Base-by-base conservation (phyloP, 192 early-diverging fungal genomes). In the Lunasporangiospora selenospora region DNA sequence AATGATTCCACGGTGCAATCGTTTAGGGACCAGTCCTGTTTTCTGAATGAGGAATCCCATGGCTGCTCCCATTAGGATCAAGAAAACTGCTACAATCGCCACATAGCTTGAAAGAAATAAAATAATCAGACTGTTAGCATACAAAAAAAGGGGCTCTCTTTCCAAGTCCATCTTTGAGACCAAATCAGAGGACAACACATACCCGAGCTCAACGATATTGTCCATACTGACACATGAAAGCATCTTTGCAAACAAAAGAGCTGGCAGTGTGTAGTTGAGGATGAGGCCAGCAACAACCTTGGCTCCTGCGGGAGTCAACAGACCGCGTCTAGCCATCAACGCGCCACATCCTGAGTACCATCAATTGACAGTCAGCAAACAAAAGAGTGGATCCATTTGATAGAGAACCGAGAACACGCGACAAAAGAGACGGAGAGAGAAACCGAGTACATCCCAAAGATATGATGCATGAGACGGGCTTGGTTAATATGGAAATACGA, bases 161-260 rank as follows among this genome's bases (percentile, higher is more conserved):
- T n/a, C n/a, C n/a, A n/a, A n/a, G n/a, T n/a, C n/a, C n/a, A n/a
- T n/a, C n/a, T n/a, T n/a, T n/a, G n/a, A n/a, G n/a, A n/a, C n/a
- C n/a, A n/a, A n/a, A n/a, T n/a, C n/a, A n/a, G n/a, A n/a, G n/a
- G n/a, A n/a, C n/a, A n/a, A 47, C 10, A 47, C 24, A 26, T 69
- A 69, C 67, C 38, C 46, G 13, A 71, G 58, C 11, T 71, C 67
- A 13, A 31, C 40, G 10, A 26, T 34, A 26, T 71, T 71, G 10
- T 62, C 46, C 24, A 29, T 10, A 32, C 21, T 57, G 31, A 71
- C 67, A 37, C 59, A 62, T 10, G 59, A 45, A 5, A 71, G 11
- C 67, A 71, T 71, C 39, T 71, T 71, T 16, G 67, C 58, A 51
- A 71, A 71, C 31, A 71, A 53, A 21, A 71, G 67, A 3, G 67